Conservation (phyloP, 257 asterid genomes). For the Mitragyna speciosa region DNA sequence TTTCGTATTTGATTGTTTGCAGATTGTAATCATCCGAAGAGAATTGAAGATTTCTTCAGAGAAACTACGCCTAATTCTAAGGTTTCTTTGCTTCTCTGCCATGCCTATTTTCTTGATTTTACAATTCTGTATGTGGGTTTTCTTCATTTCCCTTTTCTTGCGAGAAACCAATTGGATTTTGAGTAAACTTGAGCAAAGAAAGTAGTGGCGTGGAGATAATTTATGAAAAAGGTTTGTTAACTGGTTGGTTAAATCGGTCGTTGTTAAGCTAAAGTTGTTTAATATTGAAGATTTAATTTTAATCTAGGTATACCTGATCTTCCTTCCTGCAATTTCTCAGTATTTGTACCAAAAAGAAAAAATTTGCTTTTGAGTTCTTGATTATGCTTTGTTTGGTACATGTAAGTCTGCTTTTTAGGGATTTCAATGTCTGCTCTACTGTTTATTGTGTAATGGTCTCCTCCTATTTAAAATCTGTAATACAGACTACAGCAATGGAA, state of each 20-base stretch:
- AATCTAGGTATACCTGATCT: background rate
- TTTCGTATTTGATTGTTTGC: background rate
- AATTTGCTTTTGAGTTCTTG: background rate
- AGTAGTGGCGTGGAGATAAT: background rate
- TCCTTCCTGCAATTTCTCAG: background rate
- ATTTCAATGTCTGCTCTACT: background rate
- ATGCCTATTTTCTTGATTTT: conserved; percentile 6
- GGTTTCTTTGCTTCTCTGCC: conserved; percentile 36
- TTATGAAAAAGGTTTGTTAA: background rate
- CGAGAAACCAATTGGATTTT: background rate
- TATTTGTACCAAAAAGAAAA: background rate
- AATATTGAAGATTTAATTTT: background rate
- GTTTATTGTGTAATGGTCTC: background rate
- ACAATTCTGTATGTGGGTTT: background rate
- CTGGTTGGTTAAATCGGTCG: background rate
- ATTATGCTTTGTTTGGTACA: background rate
- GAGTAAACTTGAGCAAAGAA: background rate
- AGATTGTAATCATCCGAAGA: conserved; percentile 89
- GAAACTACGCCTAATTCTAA: conserved; percentile 43
- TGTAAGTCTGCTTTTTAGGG: background rate
- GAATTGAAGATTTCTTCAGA: conserved; percentile 62
- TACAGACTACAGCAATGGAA: background rate
- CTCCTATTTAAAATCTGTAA: background rate
- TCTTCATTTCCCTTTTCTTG: background rate
- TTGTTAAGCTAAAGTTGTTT: no score